These are phyloP conservation scores for Xylariaceae sp. DNA, from an alignment of 2,329 filamentous ascomycete genomes.

Conservation along the genomic window DNA sequence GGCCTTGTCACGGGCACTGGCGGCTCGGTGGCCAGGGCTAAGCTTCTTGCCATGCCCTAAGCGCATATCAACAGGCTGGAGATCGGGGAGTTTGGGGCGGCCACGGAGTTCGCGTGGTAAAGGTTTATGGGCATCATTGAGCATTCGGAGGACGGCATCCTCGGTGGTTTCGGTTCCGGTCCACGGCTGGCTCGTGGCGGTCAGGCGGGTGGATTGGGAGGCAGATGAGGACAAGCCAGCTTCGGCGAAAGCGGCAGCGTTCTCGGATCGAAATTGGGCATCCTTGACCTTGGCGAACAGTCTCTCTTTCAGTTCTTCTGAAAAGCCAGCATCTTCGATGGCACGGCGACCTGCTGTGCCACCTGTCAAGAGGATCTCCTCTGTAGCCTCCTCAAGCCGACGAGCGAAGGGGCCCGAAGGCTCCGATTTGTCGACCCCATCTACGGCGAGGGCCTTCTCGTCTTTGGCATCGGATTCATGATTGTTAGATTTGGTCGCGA, in stretches of 20 bases:
- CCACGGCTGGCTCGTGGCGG: conserved; percentile 70
- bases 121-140: conserved; percentile 74
- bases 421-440: neutral
- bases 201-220: conserved; percentile 63
- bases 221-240: conserved; percentile 52
- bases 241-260: conserved; percentile 46
- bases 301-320: conserved; percentile 56
- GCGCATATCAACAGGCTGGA: conserved; percentile 50
- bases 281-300: conserved; percentile 55
- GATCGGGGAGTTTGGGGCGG: conserved; percentile 40
- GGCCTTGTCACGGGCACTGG: conserved; percentile 55
- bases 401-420: conserved; percentile 52
- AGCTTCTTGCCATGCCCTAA: conserved; percentile 37
- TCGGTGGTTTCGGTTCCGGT: conserved; percentile 68
- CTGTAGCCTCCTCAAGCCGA: conserved; percentile 58
- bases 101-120: conserved; percentile 50
- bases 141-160: conserved; percentile 79
- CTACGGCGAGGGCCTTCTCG: conserved; percentile 5
- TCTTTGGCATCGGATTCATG: neutral
- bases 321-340: conserved; percentile 60
- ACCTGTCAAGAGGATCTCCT: conserved; percentile 56
- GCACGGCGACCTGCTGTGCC: conserved; percentile 57
- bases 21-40: conserved; percentile 45
- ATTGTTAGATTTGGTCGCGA: conserved; percentile 10
- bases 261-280: conserved; percentile 50